These are phyloP conservation scores for Pythium aristosporum DNA, from an alignment of 352 stramenopile species.

Conservation along the genomic window DNA sequence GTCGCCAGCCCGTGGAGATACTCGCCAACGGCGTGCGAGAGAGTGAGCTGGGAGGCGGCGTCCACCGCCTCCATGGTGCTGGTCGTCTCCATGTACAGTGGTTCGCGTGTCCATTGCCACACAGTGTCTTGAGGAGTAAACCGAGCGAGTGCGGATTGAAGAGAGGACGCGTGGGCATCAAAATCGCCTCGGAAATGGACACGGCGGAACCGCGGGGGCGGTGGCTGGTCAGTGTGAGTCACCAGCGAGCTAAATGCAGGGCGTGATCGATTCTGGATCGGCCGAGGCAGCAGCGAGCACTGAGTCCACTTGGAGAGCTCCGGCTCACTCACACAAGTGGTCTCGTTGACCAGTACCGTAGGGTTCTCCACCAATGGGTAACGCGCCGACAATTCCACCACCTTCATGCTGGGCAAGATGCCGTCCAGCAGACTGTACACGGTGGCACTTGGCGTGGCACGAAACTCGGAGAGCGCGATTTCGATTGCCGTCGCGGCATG, in stretches of 20 bases:
- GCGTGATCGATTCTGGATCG: background rate
- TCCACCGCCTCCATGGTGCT: constrained; percentile 28
- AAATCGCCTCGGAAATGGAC: constrained; percentile 58
- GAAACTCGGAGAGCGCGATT: constrained; percentile 44
- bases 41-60: constrained; percentile 43
- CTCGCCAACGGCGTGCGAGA: constrained; percentile 38
- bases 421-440: constrained; percentile 50
- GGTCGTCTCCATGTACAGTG: constrained; percentile 26
- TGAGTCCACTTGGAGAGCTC: constrained; percentile 14
- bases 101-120: constrained; percentile 39
- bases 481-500: constrained; percentile 58
- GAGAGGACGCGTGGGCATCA: constrained; percentile 10
- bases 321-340: constrained; percentile 23
- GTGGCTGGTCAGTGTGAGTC: background rate
- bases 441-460: constrained; percentile 15
- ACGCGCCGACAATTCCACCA: constrained; percentile 48
- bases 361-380: constrained; percentile 42
- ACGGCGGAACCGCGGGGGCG: constrained; percentile 36
- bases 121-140: constrained; percentile 32
- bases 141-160: constrained; percentile 34
- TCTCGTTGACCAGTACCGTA: constrained; percentile 31
- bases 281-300: constrained; percentile 47
- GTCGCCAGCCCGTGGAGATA: constrained; percentile 48
- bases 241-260: background rate
- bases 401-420: constrained; percentile 50